These are phyloP conservation scores for Pseudogymnoascus sp. DNA, from an alignment of 2,329 filamentous ascomycete genomes.

Conservation along the genomic window DNA sequence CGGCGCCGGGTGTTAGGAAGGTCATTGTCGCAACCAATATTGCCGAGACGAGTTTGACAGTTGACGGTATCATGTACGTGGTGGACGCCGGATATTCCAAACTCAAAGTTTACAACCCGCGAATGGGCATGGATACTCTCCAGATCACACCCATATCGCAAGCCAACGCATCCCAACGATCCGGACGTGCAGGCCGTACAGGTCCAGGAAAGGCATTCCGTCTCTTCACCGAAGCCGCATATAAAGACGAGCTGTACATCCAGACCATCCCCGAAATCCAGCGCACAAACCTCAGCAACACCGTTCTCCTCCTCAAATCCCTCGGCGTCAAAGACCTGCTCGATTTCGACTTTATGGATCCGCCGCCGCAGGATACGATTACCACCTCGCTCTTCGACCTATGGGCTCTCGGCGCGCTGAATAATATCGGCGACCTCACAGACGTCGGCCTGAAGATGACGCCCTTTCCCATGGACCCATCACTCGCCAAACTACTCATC, in stretches of 20 bases:
- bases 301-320: constrained; percentile 86
- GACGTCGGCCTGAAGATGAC: constrained; percentile 87
- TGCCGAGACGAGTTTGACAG: constrained; percentile 93
- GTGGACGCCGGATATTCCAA: constrained; percentile 96
- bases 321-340: constrained; percentile 88
- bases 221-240: constrained; percentile 88
- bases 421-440: constrained; percentile 90
- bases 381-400: constrained; percentile 95
- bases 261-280: constrained; percentile 98
- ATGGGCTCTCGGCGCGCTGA: constrained; percentile 88
- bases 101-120: constrained; percentile 95
- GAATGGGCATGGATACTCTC: constrained; percentile 98
- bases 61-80: constrained; percentile 98
- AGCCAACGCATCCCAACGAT: constrained; percentile 87
- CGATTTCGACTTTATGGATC: constrained; percentile 99
- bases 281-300: constrained; percentile 90
- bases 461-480: constrained; percentile 95
- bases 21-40: constrained; percentile 99
- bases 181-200: constrained; percentile 86
- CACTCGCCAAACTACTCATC: constrained; percentile 88
- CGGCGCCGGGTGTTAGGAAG: constrained; percentile 82
- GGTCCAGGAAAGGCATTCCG: constrained; percentile 93
- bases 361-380: constrained; percentile 94
- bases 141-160: constrained; percentile 97
- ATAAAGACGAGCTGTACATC: constrained; percentile 91